phyloP scores from a whole-genome alignment of 495 filamentous ascomycete species.

The Lepidopterella palustris region DNA sequence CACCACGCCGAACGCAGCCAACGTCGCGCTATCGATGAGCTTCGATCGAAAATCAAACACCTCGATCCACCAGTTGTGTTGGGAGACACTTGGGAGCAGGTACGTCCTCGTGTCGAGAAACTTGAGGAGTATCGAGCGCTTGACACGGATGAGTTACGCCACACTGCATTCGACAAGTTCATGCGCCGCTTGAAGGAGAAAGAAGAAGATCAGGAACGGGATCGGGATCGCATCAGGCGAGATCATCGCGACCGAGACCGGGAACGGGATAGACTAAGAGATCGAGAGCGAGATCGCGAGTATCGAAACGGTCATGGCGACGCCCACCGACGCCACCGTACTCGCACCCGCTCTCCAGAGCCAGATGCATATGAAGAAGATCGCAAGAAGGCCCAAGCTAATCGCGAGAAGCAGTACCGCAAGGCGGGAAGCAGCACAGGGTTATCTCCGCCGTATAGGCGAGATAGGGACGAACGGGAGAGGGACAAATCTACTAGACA shows the following conservation, averaged over 20 bases:
- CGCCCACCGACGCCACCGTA: slow-evolving; percentile 54
- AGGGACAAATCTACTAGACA: slow-evolving; percentile 19
- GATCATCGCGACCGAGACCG: slow-evolving; percentile 32
- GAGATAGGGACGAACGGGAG: slow-evolving; percentile 38
- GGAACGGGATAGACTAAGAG: slow-evolving; percentile 7
- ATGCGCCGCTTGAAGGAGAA: slow-evolving; percentile 85
- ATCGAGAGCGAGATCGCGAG: slow-evolving; percentile 55
- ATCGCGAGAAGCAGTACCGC: slow-evolving; percentile 80
- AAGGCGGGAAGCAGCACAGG: slow-evolving; percentile 43
- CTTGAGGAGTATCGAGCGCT: slow-evolving; percentile 77
- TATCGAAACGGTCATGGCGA: slow-evolving; percentile 44
- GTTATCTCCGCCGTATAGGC: slow-evolving; percentile 36
- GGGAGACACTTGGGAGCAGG: slow-evolving; percentile 78
- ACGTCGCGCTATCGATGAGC: slow-evolving; percentile 73
- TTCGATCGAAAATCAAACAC: slow-evolving; percentile 84
- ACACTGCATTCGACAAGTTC: slow-evolving; percentile 84
- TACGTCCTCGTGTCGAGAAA: slow-evolving; percentile 69
- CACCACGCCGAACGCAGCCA: slow-evolving; percentile 76
- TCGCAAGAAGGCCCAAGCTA: slow-evolving; percentile 75
- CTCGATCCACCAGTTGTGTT: slow-evolving; percentile 76
- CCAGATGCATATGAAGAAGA: slow-evolving; percentile 84
- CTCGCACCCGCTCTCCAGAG: slow-evolving; percentile 73
- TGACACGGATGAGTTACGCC: slow-evolving; percentile 72
- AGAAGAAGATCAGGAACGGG: slow-evolving; percentile 77
- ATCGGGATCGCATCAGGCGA: slow-evolving; percentile 46